These are phyloP conservation scores for Ottelia alismoides DNA, from an alignment of 106 monocot genomes.

Conservation along the genomic window DNA sequence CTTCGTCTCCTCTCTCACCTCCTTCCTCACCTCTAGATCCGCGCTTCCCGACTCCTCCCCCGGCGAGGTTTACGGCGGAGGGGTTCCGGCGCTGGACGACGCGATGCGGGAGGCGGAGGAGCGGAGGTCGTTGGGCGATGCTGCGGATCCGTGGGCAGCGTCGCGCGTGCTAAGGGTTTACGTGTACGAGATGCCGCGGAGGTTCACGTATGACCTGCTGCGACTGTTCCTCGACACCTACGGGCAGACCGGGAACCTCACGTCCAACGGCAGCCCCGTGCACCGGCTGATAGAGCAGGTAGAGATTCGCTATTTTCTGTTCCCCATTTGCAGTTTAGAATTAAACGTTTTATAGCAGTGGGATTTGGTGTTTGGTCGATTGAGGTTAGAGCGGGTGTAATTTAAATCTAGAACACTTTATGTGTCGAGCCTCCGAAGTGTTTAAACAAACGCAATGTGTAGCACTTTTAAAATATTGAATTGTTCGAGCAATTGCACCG, in stretches of 20 bases:
- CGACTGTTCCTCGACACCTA: slow-evolving; percentile 52
- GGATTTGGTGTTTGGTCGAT: no score
- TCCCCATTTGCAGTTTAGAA: no score
- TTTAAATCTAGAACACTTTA: no score
- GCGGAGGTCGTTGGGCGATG: no score
- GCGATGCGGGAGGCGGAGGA: slow-evolving; percentile 35
- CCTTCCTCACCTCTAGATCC: slow-evolving; percentile 37
- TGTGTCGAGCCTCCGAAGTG: no score
- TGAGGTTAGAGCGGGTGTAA: no score
- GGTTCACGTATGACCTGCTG: slow-evolving; percentile 83
- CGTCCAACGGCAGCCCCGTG: slow-evolving; percentile 90
- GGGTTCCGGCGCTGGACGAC: slow-evolving; percentile 37
- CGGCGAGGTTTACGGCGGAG: not conserved
- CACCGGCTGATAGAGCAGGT: slow-evolving; percentile 92
- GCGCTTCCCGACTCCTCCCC: slow-evolving; percentile 1
- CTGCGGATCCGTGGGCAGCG: slow-evolving; percentile 8
- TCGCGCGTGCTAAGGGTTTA: slow-evolving; percentile 47
- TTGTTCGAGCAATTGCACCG: no score
- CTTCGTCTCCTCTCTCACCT: slow-evolving; percentile 65
- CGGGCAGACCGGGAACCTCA: slow-evolving; percentile 54
- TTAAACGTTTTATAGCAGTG: no score
- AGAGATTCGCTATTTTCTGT: no score
- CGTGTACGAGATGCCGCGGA: slow-evolving; percentile 86
- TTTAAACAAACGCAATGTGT: no score
- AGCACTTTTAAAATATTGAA: no score